These are phyloP conservation scores for Melianthus villosus DNA, from an alignment of 441 rosid species.

Conservation along the genomic window DNA sequence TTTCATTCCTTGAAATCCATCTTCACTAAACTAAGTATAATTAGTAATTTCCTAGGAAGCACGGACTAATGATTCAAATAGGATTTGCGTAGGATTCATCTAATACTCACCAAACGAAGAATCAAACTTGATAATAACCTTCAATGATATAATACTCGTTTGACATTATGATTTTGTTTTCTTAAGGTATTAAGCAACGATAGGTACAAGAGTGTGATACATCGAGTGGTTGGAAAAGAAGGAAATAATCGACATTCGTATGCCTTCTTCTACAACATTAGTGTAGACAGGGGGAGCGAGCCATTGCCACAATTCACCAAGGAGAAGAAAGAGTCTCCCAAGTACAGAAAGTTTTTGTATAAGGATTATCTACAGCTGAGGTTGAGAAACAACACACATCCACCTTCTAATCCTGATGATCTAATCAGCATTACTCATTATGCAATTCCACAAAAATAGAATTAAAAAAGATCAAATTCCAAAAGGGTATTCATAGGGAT, in stretches of 20 bases:
- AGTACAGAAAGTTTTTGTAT: conserved; percentile 8
- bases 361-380: conserved; percentile 13
- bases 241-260: conserved; percentile 11
- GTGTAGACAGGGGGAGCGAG: conserved; percentile 12
- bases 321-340: conserved; percentile 11
- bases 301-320: conserved; percentile 14
- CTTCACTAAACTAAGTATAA: too few species aligned
- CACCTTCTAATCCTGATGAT: conserved; percentile 14
- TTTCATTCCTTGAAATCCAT: too few species aligned
- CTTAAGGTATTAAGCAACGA: conserved; percentile 11
- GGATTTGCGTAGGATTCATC: too few species aligned
- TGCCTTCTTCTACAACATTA: conserved; percentile 12
- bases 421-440: conserved; percentile 10
- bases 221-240: conserved; percentile 9
- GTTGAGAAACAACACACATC: conserved; percentile 12
- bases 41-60: too few species aligned
- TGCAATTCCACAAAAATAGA: too few species aligned
- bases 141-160: too few species aligned
- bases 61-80: too few species aligned
- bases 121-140: too few species aligned
- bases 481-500: too few species aligned
- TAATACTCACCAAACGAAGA: too few species aligned
- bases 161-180: neutral
- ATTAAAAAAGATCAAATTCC: too few species aligned
- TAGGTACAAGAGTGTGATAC: conserved; percentile 12